A percentile compares a stretch with the other conserved stretches of the same genome.
Evolutionary conservation across 768 basidiomycete species (phyloP).

Genomic region (Russula foetens): DNA sequence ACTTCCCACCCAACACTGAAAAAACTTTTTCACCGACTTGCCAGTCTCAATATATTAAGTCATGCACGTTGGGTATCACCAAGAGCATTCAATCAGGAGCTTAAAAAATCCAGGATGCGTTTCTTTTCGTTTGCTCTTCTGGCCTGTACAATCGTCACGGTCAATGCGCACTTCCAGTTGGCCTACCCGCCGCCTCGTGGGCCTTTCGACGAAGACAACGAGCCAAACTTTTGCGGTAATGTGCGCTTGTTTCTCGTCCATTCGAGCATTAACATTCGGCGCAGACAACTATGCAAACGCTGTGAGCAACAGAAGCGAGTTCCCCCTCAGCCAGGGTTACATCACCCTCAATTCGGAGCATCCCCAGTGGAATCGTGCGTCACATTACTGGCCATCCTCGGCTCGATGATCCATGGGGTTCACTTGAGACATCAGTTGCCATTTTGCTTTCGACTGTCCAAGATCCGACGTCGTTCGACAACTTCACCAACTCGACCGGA

Average conservation of each 20-base stretch:
- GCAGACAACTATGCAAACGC: conserved; percentile 56
- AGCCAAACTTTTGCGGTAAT: conserved; percentile 63
- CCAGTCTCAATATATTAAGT: not conserved
- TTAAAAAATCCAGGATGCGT: conserved; percentile 26
- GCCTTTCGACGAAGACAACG: conserved; percentile 48
- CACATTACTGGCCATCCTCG: not conserved
- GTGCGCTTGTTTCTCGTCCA: not conserved
- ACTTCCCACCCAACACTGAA: not conserved
- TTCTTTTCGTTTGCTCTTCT: conserved; percentile 31
- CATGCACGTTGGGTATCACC: not conserved
- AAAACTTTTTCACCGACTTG: conserved; percentile 20
- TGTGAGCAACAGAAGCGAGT: conserved; percentile 50
- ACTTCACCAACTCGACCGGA: conserved; percentile 45
- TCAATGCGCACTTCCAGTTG: conserved; percentile 71
- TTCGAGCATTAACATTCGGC: not conserved
- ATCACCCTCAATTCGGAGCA: conserved; percentile 62
- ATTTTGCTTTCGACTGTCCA: conserved; percentile 46
- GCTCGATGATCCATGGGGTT: not conserved
- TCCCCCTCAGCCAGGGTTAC: conserved; percentile 58
- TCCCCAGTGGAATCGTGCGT: conserved; percentile 48
- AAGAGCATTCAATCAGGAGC: not conserved
- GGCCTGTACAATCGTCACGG: conserved; percentile 33
- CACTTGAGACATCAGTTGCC: conserved; percentile 34
- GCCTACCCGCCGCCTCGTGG: conserved; percentile 71
- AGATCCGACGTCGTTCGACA: conserved; percentile 52